phyloP scores from a whole-genome alignment of 257 asterid genomes.

The Nicotiana noctiflora region DNA sequence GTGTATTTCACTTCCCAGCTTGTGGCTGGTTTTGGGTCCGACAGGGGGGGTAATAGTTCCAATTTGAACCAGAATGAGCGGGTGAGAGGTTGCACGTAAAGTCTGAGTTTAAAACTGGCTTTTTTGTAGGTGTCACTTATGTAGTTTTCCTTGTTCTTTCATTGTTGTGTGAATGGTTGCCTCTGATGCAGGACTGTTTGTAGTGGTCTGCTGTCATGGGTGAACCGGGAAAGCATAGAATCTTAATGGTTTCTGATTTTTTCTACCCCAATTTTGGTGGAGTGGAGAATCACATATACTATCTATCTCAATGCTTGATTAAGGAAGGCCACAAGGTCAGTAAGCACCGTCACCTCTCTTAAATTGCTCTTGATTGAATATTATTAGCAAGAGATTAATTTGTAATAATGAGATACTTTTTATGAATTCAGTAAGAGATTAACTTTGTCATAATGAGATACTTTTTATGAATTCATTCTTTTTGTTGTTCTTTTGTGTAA shows the following conservation, averaged over 20 bases:
- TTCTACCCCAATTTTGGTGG: constrained; percentile 97
- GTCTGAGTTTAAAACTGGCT: too few species aligned
- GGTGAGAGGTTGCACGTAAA: too few species aligned
- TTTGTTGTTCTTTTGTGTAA: constrained; percentile 5
- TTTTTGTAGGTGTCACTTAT: neutral
- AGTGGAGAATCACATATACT: constrained; percentile 92
- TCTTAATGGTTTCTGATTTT: constrained; percentile 87
- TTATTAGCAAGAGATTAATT: neutral
- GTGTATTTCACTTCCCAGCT: too few species aligned
- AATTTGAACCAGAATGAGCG: too few species aligned
- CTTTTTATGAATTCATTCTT: neutral
- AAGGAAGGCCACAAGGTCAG: constrained; percentile 87
- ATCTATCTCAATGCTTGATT: constrained; percentile 80
- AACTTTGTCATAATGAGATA: neutral
- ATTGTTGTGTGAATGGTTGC: neutral
- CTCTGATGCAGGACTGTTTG: neutral
- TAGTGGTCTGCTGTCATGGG: constrained; percentile 27
- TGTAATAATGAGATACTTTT: neutral
- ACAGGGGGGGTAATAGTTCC: too few species aligned
- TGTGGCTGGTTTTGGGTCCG: too few species aligned
- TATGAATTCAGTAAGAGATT: constrained; percentile 8
- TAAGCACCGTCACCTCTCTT: neutral
- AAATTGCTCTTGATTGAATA: neutral
- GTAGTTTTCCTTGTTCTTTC: neutral
- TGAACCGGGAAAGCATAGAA: constrained; percentile 44